A percentile compares a stretch with the other conserved stretches of the same genome.
Evolutionary conservation across 768 basidiomycete species (phyloP).

Genomic region (Russula earlei): DNA sequence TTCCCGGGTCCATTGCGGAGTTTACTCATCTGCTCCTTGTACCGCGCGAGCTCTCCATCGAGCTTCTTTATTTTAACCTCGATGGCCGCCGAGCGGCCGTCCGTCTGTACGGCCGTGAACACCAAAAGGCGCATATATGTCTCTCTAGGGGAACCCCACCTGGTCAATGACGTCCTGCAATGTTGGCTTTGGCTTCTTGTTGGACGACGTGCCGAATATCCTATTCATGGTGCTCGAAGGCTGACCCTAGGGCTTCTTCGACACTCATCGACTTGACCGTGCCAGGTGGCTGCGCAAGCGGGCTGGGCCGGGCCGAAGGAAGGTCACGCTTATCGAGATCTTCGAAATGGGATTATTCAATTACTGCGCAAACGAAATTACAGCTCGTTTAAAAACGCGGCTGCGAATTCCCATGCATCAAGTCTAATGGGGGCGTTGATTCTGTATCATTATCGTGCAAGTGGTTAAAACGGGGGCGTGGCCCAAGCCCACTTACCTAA

Average conservation of each 20-base stretch:
- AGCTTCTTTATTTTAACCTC: slow-evolving; percentile 97
- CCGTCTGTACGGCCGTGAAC: slow-evolving; percentile 49
- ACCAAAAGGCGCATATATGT: neutral
- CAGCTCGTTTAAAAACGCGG: neutral
- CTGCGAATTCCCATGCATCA: neutral
- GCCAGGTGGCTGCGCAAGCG: neutral
- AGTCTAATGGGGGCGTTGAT: too few relatives aligned
- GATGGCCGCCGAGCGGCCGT: slow-evolving; percentile 73
- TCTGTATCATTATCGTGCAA: neutral
- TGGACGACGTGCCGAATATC: slow-evolving; percentile 66
- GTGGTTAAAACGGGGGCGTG: too few relatives aligned
- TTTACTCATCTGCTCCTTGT: slow-evolving; percentile 95
- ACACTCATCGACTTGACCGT: too few relatives aligned
- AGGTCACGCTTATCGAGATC: neutral
- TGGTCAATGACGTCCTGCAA: slow-evolving; percentile 91
- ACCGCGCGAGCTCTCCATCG: slow-evolving; percentile 82
- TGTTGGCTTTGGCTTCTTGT: slow-evolving; percentile 75
- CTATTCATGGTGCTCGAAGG: slow-evolving; percentile 55
- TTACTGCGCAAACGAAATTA: neutral
- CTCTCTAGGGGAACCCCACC: slow-evolving; percentile 34
- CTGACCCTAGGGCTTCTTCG: too few relatives aligned
- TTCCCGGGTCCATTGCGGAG: slow-evolving; percentile 91
- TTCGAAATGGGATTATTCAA: neutral
- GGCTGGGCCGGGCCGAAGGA: neutral
- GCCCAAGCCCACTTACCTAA: neutral